Evolutionary conservation across 2,329 filamentous ascomycete species (phyloP).

Genomic region (Cercospora beticola): DNA sequence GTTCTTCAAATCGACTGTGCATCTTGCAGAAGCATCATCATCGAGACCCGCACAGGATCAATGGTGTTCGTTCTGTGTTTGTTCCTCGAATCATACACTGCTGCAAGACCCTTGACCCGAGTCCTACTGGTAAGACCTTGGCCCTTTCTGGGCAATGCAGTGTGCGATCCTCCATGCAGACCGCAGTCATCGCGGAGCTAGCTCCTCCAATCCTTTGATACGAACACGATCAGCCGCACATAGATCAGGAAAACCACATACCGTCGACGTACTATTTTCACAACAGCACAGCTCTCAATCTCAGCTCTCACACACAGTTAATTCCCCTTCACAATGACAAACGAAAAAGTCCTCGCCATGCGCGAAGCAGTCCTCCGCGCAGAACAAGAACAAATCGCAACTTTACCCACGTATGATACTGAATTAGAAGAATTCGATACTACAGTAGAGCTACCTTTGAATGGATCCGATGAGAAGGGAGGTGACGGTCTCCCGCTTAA

Average conservation of each 20-base stretch:
- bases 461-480: background rate
- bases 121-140: background rate
- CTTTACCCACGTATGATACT: background rate
- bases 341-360: background rate
- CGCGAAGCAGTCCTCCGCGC: background rate
- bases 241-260: background rate
- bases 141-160: background rate
- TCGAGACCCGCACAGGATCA: background rate
- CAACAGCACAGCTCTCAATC: background rate
- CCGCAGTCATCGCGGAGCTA: background rate
- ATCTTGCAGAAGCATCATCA: background rate
- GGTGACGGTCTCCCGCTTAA: background rate
- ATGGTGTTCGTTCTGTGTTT: background rate
- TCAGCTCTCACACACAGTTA: background rate
- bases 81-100: background rate
- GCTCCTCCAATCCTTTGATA: background rate
- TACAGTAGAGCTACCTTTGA: background rate
- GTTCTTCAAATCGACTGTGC: background rate
- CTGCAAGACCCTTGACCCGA: background rate
- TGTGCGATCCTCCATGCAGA: background rate
- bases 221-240: background rate
- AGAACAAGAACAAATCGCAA: background rate
- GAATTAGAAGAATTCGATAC: background rate
- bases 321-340: background rate
- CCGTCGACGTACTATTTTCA: background rate